A percentile compares a stretch with the other conserved stretches of the same genome.
Conservation (phyloP, 495 filamentous ascomycete species). For the Daldinia decipiens region DNA sequence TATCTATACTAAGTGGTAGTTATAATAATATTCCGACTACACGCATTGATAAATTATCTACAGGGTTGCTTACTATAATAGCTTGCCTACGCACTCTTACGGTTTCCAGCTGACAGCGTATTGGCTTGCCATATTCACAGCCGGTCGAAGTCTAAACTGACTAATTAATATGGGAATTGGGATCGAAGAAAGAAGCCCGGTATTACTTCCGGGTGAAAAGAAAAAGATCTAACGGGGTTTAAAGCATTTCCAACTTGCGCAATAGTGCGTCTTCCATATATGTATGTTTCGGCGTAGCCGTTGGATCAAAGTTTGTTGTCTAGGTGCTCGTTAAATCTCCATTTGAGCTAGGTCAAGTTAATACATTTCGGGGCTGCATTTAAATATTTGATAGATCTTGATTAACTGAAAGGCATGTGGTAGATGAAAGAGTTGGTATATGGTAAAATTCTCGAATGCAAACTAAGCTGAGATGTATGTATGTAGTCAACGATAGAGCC, state of each 20-base stretch:
- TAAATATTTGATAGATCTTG: background rate
- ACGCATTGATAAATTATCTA: too few species aligned
- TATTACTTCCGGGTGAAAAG: background rate
- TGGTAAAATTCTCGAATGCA: background rate
- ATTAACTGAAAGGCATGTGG: background rate
- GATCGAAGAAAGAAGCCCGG: background rate
- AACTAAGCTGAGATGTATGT: constrained; percentile 4
- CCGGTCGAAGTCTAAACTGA: background rate
- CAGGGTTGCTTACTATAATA: too few species aligned
- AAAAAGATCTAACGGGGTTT: background rate
- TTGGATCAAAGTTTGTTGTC: background rate
- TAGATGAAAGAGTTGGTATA: background rate
- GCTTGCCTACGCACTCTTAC: too few species aligned
- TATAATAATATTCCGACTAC: background rate
- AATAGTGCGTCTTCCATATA: background rate
- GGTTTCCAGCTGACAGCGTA: too few species aligned
- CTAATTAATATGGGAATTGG: background rate
- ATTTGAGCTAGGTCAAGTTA: background rate
- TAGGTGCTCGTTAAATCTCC: background rate
- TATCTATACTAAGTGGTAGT: background rate
- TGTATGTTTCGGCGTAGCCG: constrained; percentile 4
- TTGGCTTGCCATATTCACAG: background rate
- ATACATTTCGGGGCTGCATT: background rate
- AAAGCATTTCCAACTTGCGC: background rate
- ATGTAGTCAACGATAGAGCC: background rate